Evolutionary conservation across 192 early-diverging fungal genomes (phyloP), one percentile per base, ranked within the genome.

Genomic region (Endogone sp.): DNA sequence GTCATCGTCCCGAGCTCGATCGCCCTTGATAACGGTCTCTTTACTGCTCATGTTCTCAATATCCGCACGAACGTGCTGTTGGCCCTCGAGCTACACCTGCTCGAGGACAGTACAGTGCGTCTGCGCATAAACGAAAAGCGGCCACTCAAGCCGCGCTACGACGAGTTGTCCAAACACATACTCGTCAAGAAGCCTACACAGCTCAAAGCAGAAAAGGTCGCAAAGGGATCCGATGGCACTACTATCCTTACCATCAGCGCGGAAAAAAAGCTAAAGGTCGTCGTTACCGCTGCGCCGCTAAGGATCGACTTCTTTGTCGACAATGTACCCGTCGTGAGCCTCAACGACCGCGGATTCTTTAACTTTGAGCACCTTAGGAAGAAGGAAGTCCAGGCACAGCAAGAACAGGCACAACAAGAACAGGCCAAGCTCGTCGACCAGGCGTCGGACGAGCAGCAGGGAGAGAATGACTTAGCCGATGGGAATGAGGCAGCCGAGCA

Each of bases 281-380:
- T 79, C 27, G 72, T 93, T 60, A 62, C 66, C 30, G 73, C 84
- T 10, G 70, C 72, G 3, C 92, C 92, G 27, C 84, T 94, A 60
- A 72, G 69, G 32, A 76, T 94, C 61, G 81, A 88, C 28, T 80
- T 93, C 26, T 25, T 79, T 8, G 83, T 85, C 20, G 71, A 86
- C 61, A 83, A 79, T 22, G 79, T 71, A 4, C 74, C 88, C 3
- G 80, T 86, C 2, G 79, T 96, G 26, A 70, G 83, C 30, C 85
- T 99, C 70, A 99, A 99, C 79, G 86, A 91, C 22, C 84, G 89
- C 20, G 91, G 91, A 0, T 85, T 94, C 70, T 86, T 99, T 62
- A 80, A 91, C 75, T 92, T 92, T 75, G 97, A 99, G 74, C 88
- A 93, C 56, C 76, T 85, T 29, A 77, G 90, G 28, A 72, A 70